Conservation (phyloP, 495 filamentous ascomycete genomes). For the Immersiella caudata region DNA sequence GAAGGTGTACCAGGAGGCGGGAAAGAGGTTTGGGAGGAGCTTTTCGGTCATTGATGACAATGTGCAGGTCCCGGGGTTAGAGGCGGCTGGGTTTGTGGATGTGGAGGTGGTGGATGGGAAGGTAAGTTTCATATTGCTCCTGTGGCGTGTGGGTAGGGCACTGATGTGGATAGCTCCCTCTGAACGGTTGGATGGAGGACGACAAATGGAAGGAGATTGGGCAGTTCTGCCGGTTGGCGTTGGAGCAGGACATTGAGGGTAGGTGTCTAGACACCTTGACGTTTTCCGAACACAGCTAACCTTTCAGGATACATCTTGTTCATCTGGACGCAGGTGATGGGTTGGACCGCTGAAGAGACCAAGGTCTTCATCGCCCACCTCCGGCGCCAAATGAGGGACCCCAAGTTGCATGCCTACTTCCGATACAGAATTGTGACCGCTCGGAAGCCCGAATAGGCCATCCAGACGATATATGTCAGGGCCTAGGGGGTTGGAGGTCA, state of each 20-base stretch:
- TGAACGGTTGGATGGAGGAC: slow-evolving; percentile 23
- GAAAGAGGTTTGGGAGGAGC: slow-evolving; percentile 21
- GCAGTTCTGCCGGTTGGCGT: slow-evolving; percentile 25
- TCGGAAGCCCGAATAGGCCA: not conserved
- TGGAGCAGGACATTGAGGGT: slow-evolving; percentile 37
- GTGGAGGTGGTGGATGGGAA: slow-evolving; percentile 31
- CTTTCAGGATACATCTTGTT: slow-evolving; percentile 36
- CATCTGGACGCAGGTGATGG: slow-evolving; percentile 37
- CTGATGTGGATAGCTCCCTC: not conserved
- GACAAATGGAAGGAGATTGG: slow-evolving; percentile 56
- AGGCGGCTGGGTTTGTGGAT: slow-evolving; percentile 53
- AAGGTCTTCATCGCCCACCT: slow-evolving; percentile 25
- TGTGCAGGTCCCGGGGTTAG: slow-evolving; percentile 40
- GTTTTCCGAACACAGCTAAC: not conserved
- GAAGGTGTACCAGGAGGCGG: slow-evolving; percentile 28
- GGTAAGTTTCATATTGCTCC: not conserved
- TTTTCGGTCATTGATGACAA: slow-evolving; percentile 30
- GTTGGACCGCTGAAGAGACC: slow-evolving; percentile 28
- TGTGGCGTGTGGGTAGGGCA: not conserved
- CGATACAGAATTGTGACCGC: not conserved
- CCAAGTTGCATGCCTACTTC: slow-evolving; percentile 17
- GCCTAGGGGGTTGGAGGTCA: too few species aligned
- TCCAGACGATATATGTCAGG: too few species aligned
- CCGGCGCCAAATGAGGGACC: slow-evolving; percentile 26
- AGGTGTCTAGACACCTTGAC: not conserved